Conservation (phyloP, 805 yeast genomes). For the Candida boleticola region DNA sequence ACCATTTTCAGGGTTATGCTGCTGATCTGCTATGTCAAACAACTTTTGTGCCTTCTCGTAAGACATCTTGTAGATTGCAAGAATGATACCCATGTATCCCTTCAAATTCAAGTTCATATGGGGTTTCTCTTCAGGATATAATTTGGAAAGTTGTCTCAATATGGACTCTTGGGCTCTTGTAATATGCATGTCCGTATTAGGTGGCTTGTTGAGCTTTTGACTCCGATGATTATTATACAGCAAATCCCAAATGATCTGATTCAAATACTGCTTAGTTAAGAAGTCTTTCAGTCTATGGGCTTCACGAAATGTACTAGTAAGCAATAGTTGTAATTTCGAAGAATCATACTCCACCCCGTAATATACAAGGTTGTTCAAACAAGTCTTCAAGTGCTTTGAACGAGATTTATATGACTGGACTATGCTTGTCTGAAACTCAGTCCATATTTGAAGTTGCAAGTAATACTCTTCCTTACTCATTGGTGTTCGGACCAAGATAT, state of each 20-base stretch:
- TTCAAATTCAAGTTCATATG: conserved; percentile 20
- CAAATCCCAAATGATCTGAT: conserved; percentile 27
- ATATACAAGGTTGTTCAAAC: conserved; percentile 26
- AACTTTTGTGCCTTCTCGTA: conserved; percentile 24
- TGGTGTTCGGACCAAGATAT: conserved; percentile 39
- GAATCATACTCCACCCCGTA: conserved; percentile 26
- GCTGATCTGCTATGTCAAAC: conserved; percentile 22
- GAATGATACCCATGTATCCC: conserved; percentile 37
- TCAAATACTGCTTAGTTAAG: conserved; percentile 19
- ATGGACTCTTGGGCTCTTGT: conserved; percentile 29
- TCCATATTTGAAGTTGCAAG: conserved; percentile 39
- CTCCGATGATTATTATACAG: conserved; percentile 1
- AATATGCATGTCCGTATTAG: conserved; percentile 10
- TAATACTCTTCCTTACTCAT: conserved; percentile 26
- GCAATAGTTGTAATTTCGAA: conserved; percentile 17
- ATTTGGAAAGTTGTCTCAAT: conserved; percentile 15
- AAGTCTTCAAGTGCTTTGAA: conserved; percentile 15
- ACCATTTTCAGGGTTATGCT: conserved; percentile 13
- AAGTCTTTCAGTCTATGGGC: conserved; percentile 6
- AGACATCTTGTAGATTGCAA: conserved; percentile 25
- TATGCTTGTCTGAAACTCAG: conserved; percentile 21
- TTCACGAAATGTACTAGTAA: conserved; percentile 14
- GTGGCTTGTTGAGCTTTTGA: background rate
- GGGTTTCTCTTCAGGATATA: conserved; percentile 7
- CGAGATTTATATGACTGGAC: conserved; percentile 19